Base-by-base conservation (phyloP, 2,329 filamentous ascomycete species). In the Mycosphaerella arachidis region DNA sequence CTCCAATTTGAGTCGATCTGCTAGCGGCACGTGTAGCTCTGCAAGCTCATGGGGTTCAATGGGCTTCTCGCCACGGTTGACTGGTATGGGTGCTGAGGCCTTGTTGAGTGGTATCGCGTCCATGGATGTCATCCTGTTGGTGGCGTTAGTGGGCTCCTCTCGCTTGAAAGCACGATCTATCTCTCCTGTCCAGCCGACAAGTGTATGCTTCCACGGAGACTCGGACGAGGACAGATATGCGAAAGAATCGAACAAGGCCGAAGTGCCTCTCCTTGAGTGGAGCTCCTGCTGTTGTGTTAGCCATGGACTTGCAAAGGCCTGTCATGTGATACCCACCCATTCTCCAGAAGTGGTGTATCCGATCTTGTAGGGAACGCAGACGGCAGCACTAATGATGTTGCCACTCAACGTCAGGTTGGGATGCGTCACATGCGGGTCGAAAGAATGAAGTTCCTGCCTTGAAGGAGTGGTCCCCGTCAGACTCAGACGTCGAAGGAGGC, bases 131-230 rank as follows among this genome's bases (percentile, higher is more conserved):
- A 67, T 62, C 46, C 63, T 56, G 31, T 61, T 58, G 64, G 63
- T 33, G 67, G 58, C 50, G 61, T 62, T 30, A 66, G 61, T 51
- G 10, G 57, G 56, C n/a, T 63, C 61, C 37, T 61, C 57, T 13
- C 60, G 62, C 27, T 72, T 72, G n/a, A 75, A 66, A 29, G 69
- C 62, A 9, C 71, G 68, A 43, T 70, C 70, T 43, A 81, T 78
- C 62, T 97, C 93, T 60, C 93, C 93, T 3, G 93, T 96, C 93
- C 93, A 97, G 50, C 91, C 92, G 56, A 97, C 90, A 6, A 97
- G 84, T 0, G 88, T 94, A 77, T 97, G 93, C 69, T 92, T 91
- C 92, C 92, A 97, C 20, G 88, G 86, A 1, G 88, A 87, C 48
- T 89, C 83, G 58, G 88, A 82, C n/a, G 92, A 95, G 3, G 92